Percentiles rank a stretch among this genome's conserved stretches.
Conservation (phyloP, 345 rosid genomes). For the Pistacia vera region DNA sequence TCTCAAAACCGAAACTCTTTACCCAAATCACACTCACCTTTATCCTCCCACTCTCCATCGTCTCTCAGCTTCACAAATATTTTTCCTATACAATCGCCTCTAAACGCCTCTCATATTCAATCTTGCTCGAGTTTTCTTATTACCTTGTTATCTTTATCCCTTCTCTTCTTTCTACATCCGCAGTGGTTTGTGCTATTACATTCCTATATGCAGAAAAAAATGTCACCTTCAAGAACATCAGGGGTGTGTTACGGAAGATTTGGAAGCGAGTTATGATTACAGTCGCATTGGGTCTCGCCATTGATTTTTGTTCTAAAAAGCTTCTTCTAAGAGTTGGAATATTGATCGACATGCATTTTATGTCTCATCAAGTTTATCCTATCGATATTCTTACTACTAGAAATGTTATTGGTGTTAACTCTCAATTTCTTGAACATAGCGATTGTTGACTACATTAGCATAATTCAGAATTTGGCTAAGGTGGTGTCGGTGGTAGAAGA, state of each 20-base stretch:
- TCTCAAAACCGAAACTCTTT: slow-evolving; percentile 43
- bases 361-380: too few relatives aligned
- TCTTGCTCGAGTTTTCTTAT: slow-evolving; percentile 35
- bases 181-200: slow-evolving; percentile 49
- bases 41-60: slow-evolving; percentile 47
- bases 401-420: neutral
- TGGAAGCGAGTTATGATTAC: slow-evolving; percentile 58
- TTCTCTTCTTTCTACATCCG: slow-evolving; percentile 47
- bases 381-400: neutral
- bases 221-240: slow-evolving; percentile 37
- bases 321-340: neutral
- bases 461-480: slow-evolving; percentile 50
- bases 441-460: slow-evolving; percentile 41
- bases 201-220: slow-evolving; percentile 38
- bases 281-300: slow-evolving; percentile 32
- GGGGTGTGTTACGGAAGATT: slow-evolving; percentile 26
- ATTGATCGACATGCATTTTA: too few relatives aligned
- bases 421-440: slow-evolving; percentile 9
- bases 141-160: slow-evolving; percentile 35
- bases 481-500: slow-evolving; percentile 62
- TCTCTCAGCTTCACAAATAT: slow-evolving; percentile 29
- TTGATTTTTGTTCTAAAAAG: slow-evolving; percentile 27
- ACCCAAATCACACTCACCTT: slow-evolving; percentile 41
- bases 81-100: slow-evolving; percentile 16
- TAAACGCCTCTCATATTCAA: slow-evolving; percentile 28